These are phyloP conservation scores for Trichoderma koningii DNA, from an alignment of 2,329 filamentous ascomycete species.

Conservation along the genomic window DNA sequence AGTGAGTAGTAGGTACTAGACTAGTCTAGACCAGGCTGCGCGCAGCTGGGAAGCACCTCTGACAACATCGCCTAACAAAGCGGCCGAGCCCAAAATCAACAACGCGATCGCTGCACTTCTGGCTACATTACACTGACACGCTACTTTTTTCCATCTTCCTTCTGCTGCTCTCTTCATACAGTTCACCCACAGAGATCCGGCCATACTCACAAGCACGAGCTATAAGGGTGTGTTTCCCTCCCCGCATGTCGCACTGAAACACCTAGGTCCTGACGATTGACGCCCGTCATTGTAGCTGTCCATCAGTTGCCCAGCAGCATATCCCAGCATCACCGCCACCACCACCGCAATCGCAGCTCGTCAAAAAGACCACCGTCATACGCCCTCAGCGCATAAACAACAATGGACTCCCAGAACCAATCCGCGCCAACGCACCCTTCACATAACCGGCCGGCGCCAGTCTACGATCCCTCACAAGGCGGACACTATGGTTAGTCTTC, in stretches of 20 bases:
- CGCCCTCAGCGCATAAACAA: not conserved
- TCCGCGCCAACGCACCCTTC: slow-evolving; percentile 57
- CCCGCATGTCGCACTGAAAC: too few relatives aligned
- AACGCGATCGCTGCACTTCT: slow-evolving; percentile 8
- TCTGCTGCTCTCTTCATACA: not conserved
- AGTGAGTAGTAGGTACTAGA: too few relatives aligned
- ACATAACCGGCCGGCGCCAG: slow-evolving; percentile 60
- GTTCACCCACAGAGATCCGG: not conserved
- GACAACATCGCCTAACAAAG: slow-evolving; percentile 19
- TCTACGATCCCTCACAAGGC: slow-evolving; percentile 73
- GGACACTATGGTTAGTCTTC: slow-evolving; percentile 71
- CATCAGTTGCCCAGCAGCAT: not conserved
- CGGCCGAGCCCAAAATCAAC: slow-evolving; percentile 11
- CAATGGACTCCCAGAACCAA: slow-evolving; percentile 48
- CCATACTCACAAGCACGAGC: not conserved
- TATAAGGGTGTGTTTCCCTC: not conserved
- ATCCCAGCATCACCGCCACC: not conserved
- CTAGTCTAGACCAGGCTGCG: not conserved
- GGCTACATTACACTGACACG: slow-evolving; percentile 6
- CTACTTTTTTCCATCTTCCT: not conserved
- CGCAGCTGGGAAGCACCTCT: slow-evolving; percentile 18
- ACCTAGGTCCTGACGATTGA: not conserved
- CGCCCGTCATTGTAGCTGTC: not conserved
- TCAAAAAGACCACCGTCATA: not conserved
- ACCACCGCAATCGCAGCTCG: not conserved